Conservation (phyloP, 495 filamentous ascomycete species). For the Aspergillus homomorphus region DNA sequence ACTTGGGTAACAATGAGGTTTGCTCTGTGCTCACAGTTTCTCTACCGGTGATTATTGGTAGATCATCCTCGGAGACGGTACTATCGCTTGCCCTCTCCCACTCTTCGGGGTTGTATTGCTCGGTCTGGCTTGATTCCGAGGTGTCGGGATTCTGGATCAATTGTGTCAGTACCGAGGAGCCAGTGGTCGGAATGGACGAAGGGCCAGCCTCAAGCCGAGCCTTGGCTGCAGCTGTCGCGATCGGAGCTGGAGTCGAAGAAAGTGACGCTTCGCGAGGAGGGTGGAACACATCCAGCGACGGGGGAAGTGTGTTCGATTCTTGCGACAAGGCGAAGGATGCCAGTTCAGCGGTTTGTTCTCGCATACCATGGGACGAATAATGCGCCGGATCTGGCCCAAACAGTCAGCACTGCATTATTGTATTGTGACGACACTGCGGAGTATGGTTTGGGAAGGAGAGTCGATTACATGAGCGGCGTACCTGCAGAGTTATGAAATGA, state of each 20-base stretch:
- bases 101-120: conserved; percentile 22
- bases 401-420: conserved; percentile 25
- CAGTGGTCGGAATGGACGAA: conserved; percentile 15
- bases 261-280: conserved; percentile 5
- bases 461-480: conserved; percentile 31
- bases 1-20: conserved; percentile 42
- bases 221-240: neutral
- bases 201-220: neutral
- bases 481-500: conserved; percentile 63
- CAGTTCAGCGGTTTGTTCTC: conserved; percentile 88
- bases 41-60: conserved; percentile 1
- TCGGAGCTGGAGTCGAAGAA: conserved; percentile 2
- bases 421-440: neutral
- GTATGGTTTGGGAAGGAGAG: conserved; percentile 2
- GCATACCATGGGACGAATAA: conserved; percentile 70
- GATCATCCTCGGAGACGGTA: conserved; percentile 6
- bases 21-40: conserved; percentile 33
- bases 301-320: conserved; percentile 32
- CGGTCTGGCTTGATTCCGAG: conserved; percentile 23
- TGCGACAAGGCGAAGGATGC: conserved; percentile 77
- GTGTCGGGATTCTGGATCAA: conserved; percentile 57
- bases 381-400: conserved; percentile 58
- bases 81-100: conserved; percentile 7
- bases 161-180: conserved; percentile 59
- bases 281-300: conserved; percentile 37